A percentile compares a stretch with the other conserved stretches of the same genome.
Evolutionary conservation across 768 basidiomycete genomes (phyloP).

Genomic region (Multifurca ochricompacta): DNA sequence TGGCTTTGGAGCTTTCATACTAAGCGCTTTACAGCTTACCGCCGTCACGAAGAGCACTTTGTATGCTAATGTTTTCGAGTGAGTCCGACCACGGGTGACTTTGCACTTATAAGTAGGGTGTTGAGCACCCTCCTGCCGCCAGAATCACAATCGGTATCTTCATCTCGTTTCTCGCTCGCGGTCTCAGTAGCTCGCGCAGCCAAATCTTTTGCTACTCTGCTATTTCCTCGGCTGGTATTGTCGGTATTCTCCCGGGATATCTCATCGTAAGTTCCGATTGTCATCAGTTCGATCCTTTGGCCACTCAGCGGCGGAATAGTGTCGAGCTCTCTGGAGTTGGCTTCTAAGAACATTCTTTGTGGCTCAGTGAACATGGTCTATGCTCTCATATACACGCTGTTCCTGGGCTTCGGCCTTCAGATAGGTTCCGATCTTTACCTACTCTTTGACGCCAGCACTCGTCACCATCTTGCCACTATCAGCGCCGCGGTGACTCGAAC

Average conservation of each 20-base stretch:
- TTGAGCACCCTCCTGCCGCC: constrained; percentile 10
- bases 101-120: not conserved
- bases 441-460: constrained; percentile 53
- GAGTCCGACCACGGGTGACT: constrained; percentile 26
- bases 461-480: constrained; percentile 45
- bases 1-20: constrained; percentile 56
- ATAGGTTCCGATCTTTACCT: constrained; percentile 79
- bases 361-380: constrained; percentile 86
- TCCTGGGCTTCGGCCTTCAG: constrained; percentile 77
- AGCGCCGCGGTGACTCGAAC: constrained; percentile 42
- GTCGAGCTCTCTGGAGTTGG: constrained; percentile 75
- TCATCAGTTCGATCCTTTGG: constrained; percentile 11
- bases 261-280: constrained; percentile 50
- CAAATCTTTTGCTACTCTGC: constrained; percentile 88
- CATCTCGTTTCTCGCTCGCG: constrained; percentile 76
- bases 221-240: constrained; percentile 80
- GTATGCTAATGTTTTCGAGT: constrained; percentile 93
- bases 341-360: constrained; percentile 78
- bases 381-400: constrained; percentile 80
- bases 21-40: constrained; percentile 63
- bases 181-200: constrained; percentile 67
- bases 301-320: constrained; percentile 34
- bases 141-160: constrained; percentile 79
- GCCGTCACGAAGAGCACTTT: constrained; percentile 70
- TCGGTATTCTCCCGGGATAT: constrained; percentile 86